Conservation (phyloP, 441 rosid species). For the Mallotus japonicus region DNA sequence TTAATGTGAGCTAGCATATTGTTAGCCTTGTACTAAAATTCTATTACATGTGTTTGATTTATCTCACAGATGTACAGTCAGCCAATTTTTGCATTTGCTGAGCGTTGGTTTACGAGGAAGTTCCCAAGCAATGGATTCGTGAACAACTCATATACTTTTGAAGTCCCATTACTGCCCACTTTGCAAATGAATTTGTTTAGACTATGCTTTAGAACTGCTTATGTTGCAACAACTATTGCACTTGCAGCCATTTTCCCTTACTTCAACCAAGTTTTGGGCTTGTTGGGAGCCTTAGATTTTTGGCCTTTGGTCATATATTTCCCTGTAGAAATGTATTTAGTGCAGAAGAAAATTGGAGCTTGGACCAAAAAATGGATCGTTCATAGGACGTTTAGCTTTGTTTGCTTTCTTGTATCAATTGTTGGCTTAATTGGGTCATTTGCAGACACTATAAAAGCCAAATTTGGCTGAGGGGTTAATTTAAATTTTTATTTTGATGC, state of each 20-base stretch:
- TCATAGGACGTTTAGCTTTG: slow-evolving; percentile 56
- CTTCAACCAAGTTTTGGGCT: slow-evolving; percentile 73
- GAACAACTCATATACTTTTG: slow-evolving; percentile 34
- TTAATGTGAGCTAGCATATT: no score
- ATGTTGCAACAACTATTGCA: slow-evolving; percentile 56
- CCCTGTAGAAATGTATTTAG: slow-evolving; percentile 79
- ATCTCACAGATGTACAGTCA: slow-evolving; percentile 54
- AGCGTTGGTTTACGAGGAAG: slow-evolving; percentile 41
- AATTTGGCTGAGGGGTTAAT: slow-evolving; percentile 28
- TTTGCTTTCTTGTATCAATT: slow-evolving; percentile 47
- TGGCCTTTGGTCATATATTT: slow-evolving; percentile 81
- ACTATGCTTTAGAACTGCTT: slow-evolving; percentile 53
- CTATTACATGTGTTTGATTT: no score
- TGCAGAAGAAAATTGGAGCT: slow-evolving; percentile 23
- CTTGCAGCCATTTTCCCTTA: slow-evolving; percentile 64
- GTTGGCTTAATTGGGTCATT: slow-evolving; percentile 59
- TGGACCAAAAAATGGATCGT: slow-evolving; percentile 72
- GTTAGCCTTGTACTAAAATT: no score
- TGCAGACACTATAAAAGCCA: slow-evolving; percentile 51
- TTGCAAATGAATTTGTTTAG: slow-evolving; percentile 44
- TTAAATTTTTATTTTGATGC: no score
- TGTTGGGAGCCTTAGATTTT: slow-evolving; percentile 68
- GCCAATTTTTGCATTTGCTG: slow-evolving; percentile 62
- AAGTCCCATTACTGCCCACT: slow-evolving; percentile 35
- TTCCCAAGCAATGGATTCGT: slow-evolving; percentile 50